Evolutionary conservation across 768 basidiomycete species (phyloP).

Genomic region (Lactarius pseudohatsudake): DNA sequence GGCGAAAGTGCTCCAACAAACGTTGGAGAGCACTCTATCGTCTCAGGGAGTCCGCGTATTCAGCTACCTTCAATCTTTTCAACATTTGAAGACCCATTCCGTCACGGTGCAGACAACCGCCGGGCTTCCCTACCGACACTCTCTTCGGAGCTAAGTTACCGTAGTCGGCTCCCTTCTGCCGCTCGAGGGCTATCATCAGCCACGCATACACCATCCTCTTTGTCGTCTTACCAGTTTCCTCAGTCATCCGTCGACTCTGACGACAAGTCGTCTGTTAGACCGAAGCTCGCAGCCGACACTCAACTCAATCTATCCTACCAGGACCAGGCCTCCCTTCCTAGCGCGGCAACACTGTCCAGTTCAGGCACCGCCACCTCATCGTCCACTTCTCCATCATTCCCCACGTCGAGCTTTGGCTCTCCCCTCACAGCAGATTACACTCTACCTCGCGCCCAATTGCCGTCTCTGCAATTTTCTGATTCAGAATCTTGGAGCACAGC

Average conservation of each 20-base stretch:
- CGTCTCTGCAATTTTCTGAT: conserved; percentile 32
- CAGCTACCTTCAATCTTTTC: conserved; percentile 75
- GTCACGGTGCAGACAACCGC: conserved; percentile 47
- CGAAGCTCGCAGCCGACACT: conserved; percentile 51
- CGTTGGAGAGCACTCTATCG: conserved; percentile 38
- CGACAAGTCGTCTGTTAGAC: conserved; percentile 41
- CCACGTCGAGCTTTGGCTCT: conserved; percentile 42
- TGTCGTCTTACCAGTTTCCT: conserved; percentile 59
- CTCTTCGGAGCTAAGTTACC: conserved; percentile 46
- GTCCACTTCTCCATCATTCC: conserved; percentile 30
- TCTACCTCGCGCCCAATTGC: conserved; percentile 61
- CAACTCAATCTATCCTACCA: conserved; percentile 49
- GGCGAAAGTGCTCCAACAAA: conserved; percentile 30
- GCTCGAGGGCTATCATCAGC: conserved; percentile 34
- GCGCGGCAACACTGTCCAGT: conserved; percentile 40
- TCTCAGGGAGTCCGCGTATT: conserved; percentile 50
- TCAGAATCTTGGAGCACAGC: conserved; percentile 27
- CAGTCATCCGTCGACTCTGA: conserved; percentile 43
- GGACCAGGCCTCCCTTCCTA: conserved; percentile 50
- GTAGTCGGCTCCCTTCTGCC: conserved; percentile 58
- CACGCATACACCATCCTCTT: conserved; percentile 31
- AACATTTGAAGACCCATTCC: conserved; percentile 60
- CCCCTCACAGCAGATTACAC: conserved; percentile 42
- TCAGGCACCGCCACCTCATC: conserved; percentile 26
- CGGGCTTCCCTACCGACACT: conserved; percentile 66